Base-by-base conservation (phyloP, 495 filamentous ascomycete species). In the Xylaria nigripes region DNA sequence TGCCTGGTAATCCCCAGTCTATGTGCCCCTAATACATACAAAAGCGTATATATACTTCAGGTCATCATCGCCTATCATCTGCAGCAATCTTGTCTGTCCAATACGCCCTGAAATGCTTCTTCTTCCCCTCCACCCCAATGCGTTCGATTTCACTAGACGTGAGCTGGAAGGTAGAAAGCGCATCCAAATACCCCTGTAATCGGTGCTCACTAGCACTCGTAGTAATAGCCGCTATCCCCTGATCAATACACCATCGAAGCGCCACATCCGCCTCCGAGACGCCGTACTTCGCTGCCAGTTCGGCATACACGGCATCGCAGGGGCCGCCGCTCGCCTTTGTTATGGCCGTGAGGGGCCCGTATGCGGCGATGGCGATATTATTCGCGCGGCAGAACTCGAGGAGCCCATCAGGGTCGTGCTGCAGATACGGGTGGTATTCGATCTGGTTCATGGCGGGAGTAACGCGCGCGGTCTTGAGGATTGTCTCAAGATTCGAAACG, bases 351-450 rank as follows among this genome's bases (percentile, higher is more conserved):
- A 95, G 72, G 5, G 87, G 81, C 0, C 68, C 77, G 66, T 92
- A 96, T 27, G 85, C 86, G 3, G 76, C 71, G 0, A 83, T 78
- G 6, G 82, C 83, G 60, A 96, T 93, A 19, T 73, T 72, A 53
- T 89, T 74, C 63, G 80, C 69, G 60, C 80, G 76, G 52, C 86
- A 82, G 68, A 79, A 88, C 5, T 71, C 67, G 5, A 94, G 36
- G 15, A 95, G 75, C 9, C 23, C 23, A 32, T 57, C 54, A 13
- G 47, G 3, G 13, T 19, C 72, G 65, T 85, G 89, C 67, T 95
- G 90, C 32, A 95, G 76, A 66, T 96, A 95, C 0, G 89, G 86
- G 61, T 95, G 87, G 61, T 80, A 92, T 68, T 96, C 89, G 56
- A 95, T 87, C 74, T 95, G 90, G 69, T 96, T 95, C 61, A 90